phyloP scores from a whole-genome alignment of 352 stramenopile genomes.

The Pythium biforme region DNA sequence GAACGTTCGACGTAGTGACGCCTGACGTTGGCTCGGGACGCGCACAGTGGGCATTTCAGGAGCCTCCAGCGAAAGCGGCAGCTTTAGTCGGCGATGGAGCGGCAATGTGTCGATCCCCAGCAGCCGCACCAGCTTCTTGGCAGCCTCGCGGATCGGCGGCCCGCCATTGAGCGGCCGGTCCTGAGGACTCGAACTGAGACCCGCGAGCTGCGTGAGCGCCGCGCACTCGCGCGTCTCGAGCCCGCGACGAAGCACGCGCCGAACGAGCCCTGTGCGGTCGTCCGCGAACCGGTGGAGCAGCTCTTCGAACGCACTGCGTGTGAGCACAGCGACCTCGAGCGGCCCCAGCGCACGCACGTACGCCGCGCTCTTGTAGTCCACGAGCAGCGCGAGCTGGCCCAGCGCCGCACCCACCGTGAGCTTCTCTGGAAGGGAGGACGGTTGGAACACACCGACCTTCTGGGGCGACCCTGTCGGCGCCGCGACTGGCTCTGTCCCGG shows the following conservation, averaged over 20 bases:
- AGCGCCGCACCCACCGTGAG: slow-evolving; percentile 22
- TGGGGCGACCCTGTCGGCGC: background rate
- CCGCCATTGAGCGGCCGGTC: no score
- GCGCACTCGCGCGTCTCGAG: slow-evolving; percentile 29
- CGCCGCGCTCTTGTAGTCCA: slow-evolving; percentile 27
- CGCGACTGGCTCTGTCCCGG: no score
- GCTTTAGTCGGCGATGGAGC: background rate
- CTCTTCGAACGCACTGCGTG: slow-evolving; percentile 14
- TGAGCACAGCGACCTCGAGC: slow-evolving; percentile 29
- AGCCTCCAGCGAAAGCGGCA: slow-evolving; percentile 9
- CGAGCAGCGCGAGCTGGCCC: slow-evolving; percentile 24
- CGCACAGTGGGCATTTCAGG: no score
- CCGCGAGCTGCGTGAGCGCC: slow-evolving; percentile 19
- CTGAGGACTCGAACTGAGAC: no score
- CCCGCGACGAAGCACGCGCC: slow-evolving; percentile 18
- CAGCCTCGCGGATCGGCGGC: slow-evolving; percentile 8
- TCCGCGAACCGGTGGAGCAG: slow-evolving; percentile 25
- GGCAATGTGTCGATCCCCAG: slow-evolving; percentile 1
- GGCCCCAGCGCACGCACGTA: slow-evolving; percentile 25
- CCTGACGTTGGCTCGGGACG: background rate
- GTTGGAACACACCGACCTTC: background rate
- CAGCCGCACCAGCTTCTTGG: slow-evolving; percentile 12
- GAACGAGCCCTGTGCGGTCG: slow-evolving; percentile 24
- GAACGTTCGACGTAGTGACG: background rate
- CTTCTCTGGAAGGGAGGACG: no score